These are phyloP conservation scores for Astraeus odoratus DNA, from an alignment of 768 basidiomycete species.

Conservation along the genomic window DNA sequence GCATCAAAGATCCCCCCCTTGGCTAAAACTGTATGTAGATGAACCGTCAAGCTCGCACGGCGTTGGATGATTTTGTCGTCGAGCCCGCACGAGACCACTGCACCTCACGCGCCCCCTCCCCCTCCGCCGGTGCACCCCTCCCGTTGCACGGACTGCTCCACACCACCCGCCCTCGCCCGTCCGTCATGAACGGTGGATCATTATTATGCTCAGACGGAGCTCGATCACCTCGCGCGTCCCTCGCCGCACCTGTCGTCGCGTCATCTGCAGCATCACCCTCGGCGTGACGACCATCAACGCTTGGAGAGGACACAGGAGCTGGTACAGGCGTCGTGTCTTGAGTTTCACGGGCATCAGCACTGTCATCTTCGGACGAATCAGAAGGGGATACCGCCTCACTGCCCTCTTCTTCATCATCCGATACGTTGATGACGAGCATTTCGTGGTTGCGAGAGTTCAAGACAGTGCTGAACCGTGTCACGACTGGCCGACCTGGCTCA, in stretches of 20 bases:
- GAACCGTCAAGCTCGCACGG: not conserved
- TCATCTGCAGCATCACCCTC: not conserved
- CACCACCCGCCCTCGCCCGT: conserved; percentile 58
- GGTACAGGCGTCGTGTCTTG: conserved; percentile 1
- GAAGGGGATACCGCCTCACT: conserved; percentile 10
- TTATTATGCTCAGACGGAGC: conserved; percentile 26
- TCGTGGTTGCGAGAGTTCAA: conserved; percentile 18
- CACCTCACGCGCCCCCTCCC: conserved; percentile 15
- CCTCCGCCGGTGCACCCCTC: conserved; percentile 12
- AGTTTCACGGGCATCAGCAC: not conserved
- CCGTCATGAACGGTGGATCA: conserved; percentile 53
- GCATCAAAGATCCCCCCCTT: not conserved
- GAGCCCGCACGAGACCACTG: conserved; percentile 19
- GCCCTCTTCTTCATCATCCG: conserved; percentile 25
- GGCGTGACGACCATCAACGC: not conserved
- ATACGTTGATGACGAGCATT: conserved; percentile 26
- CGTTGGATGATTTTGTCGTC: conserved; percentile 8
- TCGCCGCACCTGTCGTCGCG: not conserved
- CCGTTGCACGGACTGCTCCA: conserved; percentile 28
- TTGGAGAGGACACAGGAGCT: not conserved
- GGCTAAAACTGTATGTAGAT: not conserved
- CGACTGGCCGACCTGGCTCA: too few species aligned
- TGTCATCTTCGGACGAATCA: not conserved
- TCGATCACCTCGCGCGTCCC: conserved; percentile 5
- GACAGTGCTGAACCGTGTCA: conserved; percentile 22